Evolutionary conservation across 768 basidiomycete genomes (phyloP).

Genomic region (Suillus ampliporus): DNA sequence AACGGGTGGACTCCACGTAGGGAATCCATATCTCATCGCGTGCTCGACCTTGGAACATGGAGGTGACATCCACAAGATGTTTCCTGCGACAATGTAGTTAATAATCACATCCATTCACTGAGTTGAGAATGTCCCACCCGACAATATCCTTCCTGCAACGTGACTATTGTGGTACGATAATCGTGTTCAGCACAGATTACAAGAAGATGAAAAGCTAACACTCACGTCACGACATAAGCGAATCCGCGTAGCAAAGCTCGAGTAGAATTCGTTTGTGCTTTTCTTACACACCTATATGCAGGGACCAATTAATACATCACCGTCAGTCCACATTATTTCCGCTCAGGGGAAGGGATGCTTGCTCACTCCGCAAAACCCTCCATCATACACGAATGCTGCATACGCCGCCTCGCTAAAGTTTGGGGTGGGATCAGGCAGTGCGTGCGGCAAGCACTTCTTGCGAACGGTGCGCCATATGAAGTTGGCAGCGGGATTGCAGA

Average conservation of each 20-base stretch:
- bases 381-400: conserved; percentile 68
- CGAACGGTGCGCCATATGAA: conserved; percentile 69
- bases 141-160: conserved; percentile 23
- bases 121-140: conserved; percentile 13
- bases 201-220: conserved; percentile 7
- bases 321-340: not conserved
- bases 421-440: conserved; percentile 49
- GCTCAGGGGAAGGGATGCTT: not conserved
- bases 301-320: conserved; percentile 10
- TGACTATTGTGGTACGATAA: conserved; percentile 18
- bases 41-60: not conserved
- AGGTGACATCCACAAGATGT: conserved; percentile 13
- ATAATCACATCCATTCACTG: not conserved
- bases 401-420: conserved; percentile 61
- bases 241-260: conserved; percentile 53
- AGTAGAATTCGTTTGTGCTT: conserved; percentile 43
- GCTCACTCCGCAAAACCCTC: conserved; percentile 60
- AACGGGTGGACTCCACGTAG: conserved; percentile 24
- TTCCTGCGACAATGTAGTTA: conserved; percentile 16
- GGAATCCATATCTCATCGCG: conserved; percentile 25
- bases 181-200: not conserved
- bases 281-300: conserved; percentile 48
- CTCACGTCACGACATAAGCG: conserved; percentile 51
- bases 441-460: conserved; percentile 33
- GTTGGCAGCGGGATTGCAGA: conserved; percentile 45